These are phyloP conservation scores for Fusarium pseudoanthophilum DNA, from an alignment of 2,329 filamentous ascomycete species.

Conservation along the genomic window DNA sequence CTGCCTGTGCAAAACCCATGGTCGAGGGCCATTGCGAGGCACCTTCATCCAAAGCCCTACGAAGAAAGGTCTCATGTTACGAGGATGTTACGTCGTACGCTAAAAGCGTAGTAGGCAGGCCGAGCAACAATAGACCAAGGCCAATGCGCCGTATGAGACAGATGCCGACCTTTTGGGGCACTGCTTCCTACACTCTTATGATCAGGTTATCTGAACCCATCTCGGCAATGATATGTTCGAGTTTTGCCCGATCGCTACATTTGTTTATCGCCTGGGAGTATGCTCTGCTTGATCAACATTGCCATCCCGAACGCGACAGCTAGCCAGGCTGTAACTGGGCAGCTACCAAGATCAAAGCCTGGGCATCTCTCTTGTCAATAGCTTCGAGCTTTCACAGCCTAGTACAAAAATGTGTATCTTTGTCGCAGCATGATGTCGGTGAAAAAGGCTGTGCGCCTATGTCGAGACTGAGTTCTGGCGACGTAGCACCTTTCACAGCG, in stretches of 20 bases:
- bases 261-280: neutral
- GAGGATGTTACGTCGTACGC: neutral
- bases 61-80: neutral
- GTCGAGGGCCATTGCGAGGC: no score
- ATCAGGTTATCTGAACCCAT: neutral
- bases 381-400: neutral
- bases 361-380: neutral
- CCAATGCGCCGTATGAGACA: neutral
- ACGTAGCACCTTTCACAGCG: neutral
- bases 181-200: neutral
- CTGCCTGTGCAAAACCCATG: neutral
- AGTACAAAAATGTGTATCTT: neutral
- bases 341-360: neutral
- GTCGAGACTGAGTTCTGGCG: neutral
- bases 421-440: neutral
- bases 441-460: neutral
- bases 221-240: neutral
- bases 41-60: neutral
- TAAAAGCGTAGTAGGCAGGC: neutral
- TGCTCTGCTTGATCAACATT: neutral
- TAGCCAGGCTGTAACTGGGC: no score
- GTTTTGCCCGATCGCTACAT: neutral
- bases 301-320: no score
- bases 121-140: neutral
- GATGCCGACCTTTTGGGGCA: neutral